phyloP scores from a whole-genome alignment of 2,329 filamentous ascomycete genomes.

The Colletotrichum eleusines region DNA sequence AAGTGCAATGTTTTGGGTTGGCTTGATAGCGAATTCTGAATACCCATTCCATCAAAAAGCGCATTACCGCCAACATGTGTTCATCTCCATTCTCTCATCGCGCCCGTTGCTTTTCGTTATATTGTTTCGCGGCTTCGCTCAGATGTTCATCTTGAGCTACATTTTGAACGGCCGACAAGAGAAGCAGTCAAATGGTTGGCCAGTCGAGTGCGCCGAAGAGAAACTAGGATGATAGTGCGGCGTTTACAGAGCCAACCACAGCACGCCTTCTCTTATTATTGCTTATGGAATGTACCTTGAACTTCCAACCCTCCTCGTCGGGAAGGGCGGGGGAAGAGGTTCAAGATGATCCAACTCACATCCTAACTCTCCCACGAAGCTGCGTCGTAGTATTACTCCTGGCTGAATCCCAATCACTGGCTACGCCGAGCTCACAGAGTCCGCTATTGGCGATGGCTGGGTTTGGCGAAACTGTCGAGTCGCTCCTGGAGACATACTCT shows the following conservation, averaged over 20 bases:
- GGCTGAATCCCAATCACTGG: neutral
- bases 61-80: too few relatives aligned
- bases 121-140: neutral
- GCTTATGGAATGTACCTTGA: neutral
- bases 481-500: slow-evolving; percentile 61
- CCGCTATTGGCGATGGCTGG: slow-evolving; percentile 47
- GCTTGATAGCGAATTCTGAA: neutral
- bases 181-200: neutral
- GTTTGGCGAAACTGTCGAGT: slow-evolving; percentile 58
- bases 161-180: neutral
- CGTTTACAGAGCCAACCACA: slow-evolving; percentile 32
- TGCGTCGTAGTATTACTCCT: neutral
- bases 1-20: neutral
- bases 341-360: neutral
- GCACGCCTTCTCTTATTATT: neutral
- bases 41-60: neutral
- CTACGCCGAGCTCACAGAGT: neutral
- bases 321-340: neutral
- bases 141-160: too few relatives aligned
- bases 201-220: neutral
- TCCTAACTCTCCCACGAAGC: neutral
- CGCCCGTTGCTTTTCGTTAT: too few relatives aligned
- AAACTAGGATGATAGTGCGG: neutral
- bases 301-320: neutral
- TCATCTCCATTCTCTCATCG: too few relatives aligned